Conservation (phyloP, 2,329 filamentous ascomycete genomes). For the Malbranchea zuffiana region DNA sequence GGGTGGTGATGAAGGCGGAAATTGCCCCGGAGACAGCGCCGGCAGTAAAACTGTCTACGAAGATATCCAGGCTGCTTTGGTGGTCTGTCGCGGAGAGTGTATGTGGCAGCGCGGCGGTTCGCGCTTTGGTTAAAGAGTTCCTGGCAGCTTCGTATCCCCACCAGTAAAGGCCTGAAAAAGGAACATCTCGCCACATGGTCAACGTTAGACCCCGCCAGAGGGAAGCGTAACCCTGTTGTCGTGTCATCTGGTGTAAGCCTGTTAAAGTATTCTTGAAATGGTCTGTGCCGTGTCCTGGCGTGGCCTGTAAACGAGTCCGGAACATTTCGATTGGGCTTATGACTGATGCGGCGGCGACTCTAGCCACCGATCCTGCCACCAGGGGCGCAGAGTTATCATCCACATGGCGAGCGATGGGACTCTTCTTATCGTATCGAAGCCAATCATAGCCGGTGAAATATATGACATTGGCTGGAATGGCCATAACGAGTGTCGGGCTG, state of each 20-base stretch:
- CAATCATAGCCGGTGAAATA: constrained; percentile 98
- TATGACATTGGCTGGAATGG: constrained; percentile 89
- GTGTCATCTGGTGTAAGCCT: constrained; percentile 69
- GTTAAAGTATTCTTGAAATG: constrained; percentile 70
- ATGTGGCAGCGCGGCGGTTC: constrained; percentile 36
- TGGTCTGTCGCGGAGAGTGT: constrained; percentile 35
- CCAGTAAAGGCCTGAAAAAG: constrained; percentile 96
- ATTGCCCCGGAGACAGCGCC: constrained; percentile 74
- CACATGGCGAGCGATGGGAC: constrained; percentile 55
- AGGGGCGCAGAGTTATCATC: constrained; percentile 68
- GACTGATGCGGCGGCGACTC: constrained; percentile 66
- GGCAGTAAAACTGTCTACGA: constrained; percentile 79
- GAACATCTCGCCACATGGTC: constrained; percentile 92
- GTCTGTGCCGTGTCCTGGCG: constrained; percentile 44
- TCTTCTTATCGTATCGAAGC: constrained; percentile 62
- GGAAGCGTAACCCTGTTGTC: constrained; percentile 61
- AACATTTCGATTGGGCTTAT: constrained; percentile 93
- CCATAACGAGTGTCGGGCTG: constrained; percentile 90
- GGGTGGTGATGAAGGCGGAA: constrained; percentile 80
- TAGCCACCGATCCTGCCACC: constrained; percentile 64
- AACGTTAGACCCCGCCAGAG: constrained; percentile 84
- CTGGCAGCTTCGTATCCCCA: constrained; percentile 88
- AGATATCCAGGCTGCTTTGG: constrained; percentile 64
- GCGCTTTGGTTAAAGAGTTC: constrained; percentile 56
- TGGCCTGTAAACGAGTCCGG: constrained; percentile 80